Evolutionary conservation across 345 rosid species (phyloP).

Genomic region (Heritiera fomes): DNA sequence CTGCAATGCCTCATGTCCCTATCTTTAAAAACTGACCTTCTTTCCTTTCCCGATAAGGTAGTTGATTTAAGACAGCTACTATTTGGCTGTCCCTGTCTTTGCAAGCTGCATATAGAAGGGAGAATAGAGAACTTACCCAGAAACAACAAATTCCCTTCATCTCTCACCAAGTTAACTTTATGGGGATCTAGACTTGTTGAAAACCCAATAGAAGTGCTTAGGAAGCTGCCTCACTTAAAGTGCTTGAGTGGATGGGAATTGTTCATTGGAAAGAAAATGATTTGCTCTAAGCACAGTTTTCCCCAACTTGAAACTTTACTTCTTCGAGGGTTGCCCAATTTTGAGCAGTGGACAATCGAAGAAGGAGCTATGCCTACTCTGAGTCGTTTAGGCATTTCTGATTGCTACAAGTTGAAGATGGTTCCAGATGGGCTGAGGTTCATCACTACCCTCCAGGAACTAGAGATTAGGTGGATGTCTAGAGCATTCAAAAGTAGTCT

Average conservation of each 20-base stretch:
- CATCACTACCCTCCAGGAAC: constrained; percentile 30
- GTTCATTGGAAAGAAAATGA: constrained; percentile 37
- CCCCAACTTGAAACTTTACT: constrained; percentile 30
- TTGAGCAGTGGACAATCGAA: constrained; percentile 39
- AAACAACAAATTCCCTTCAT: constrained; percentile 30
- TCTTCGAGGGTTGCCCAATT: neutral
- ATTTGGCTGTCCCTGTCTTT: constrained; percentile 23
- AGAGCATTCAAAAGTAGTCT: constrained; percentile 40
- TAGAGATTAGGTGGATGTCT: constrained; percentile 45
- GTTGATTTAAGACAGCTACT: constrained; percentile 25
- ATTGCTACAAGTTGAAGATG: constrained; percentile 33
- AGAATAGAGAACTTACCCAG: constrained; percentile 25
- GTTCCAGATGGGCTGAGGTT: constrained; percentile 33
- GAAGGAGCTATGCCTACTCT: constrained; percentile 47
- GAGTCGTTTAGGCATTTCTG: constrained; percentile 31
- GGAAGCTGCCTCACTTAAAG: constrained; percentile 40
- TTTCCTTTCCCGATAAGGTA: constrained; percentile 22
- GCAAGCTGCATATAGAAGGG: constrained; percentile 29
- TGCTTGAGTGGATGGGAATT: constrained; percentile 29
- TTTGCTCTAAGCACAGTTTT: constrained; percentile 33
- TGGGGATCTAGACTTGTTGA: constrained; percentile 31
- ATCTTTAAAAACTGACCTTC: constrained; percentile 15
- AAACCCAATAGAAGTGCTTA: constrained; percentile 49
- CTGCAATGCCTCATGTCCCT: constrained; percentile 20
- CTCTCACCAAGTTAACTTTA: constrained; percentile 39